These are phyloP conservation scores for Fusarium albosuccineum DNA, from an alignment of 2,329 filamentous ascomycete species.

Conservation along the genomic window DNA sequence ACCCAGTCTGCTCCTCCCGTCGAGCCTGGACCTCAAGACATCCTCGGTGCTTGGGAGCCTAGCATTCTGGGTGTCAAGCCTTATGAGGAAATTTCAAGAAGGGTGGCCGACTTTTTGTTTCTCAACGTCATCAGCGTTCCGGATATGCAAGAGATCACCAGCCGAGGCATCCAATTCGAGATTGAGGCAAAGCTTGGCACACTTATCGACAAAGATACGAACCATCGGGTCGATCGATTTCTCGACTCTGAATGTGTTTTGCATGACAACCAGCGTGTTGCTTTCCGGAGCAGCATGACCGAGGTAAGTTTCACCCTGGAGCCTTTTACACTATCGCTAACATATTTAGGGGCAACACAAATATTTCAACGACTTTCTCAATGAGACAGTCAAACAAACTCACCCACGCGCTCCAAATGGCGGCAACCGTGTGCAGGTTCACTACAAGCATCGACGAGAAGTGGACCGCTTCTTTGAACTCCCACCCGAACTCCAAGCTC, in stretches of 20 bases:
- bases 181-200: constrained; percentile 95
- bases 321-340: constrained; percentile 28
- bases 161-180: constrained; percentile 81
- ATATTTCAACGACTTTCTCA: constrained; percentile 86
- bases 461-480: constrained; percentile 87
- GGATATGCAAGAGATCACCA: constrained; percentile 73
- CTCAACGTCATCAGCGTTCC: constrained; percentile 75
- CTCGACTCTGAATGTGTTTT: constrained; percentile 80
- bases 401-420: constrained; percentile 65
- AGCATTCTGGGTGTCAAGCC: constrained; percentile 79
- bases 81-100: constrained; percentile 79
- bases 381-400: constrained; percentile 72
- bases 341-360: constrained; percentile 78
- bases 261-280: constrained; percentile 69
- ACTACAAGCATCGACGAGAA: constrained; percentile 86
- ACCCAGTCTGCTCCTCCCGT: constrained; percentile 35
- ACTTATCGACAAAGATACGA: constrained; percentile 79
- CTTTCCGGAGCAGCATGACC: constrained; percentile 91
- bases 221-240: constrained; percentile 75
- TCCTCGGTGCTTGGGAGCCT: constrained; percentile 72
- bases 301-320: constrained; percentile 69
- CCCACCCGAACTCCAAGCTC: constrained; percentile 67
- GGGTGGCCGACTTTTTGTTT: constrained; percentile 86
- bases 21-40: constrained; percentile 50
- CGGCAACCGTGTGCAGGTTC: constrained; percentile 70